Evolutionary conservation across 2,329 filamentous ascomycete genomes (phyloP).

Genomic region (Lachnellula cervina): DNA sequence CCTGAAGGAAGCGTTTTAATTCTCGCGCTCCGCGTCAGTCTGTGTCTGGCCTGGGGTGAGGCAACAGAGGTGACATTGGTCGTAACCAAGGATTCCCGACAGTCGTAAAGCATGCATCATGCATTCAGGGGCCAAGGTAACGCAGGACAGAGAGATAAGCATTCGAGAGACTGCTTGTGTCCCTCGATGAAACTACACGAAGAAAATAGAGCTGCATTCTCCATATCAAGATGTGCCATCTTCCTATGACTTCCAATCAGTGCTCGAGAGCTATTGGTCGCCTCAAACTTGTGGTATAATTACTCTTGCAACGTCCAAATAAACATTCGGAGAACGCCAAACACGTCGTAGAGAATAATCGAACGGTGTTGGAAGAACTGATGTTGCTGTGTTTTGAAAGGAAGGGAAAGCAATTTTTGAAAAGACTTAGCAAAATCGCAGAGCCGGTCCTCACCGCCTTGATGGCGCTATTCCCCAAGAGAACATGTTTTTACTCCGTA

Average conservation of each 20-base stretch:
- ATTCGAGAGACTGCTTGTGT: not conserved
- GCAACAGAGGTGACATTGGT: not conserved
- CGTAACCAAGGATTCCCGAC: not conserved
- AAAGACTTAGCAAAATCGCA: not conserved
- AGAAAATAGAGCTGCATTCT: not conserved
- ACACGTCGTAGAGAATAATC: conserved; percentile 25
- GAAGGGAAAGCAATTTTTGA: conserved; percentile 1
- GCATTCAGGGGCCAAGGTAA: not conserved
- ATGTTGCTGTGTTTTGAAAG: conserved; percentile 24
- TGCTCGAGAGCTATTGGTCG: conserved; percentile 31
- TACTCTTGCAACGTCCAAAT: conserved; percentile 31
- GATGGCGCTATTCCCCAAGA: not conserved
- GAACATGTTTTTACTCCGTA: not conserved
- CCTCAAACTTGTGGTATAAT: conserved; percentile 33
- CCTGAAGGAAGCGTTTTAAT: not conserved
- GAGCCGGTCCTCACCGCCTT: conserved; percentile 10
- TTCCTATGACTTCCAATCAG: conserved; percentile 34
- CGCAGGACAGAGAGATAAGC: not conserved
- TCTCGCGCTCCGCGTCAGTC: not conserved
- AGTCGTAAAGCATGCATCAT: not conserved
- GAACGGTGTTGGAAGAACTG: conserved; percentile 28
- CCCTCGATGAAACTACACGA: not conserved
- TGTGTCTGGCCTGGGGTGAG: not conserved
- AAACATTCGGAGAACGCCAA: conserved; percentile 25
- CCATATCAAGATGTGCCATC: conserved; percentile 20